Base-by-base conservation (phyloP, 225 moss, liverwort and hornwort species). In the Bryum argenteum region DNA sequence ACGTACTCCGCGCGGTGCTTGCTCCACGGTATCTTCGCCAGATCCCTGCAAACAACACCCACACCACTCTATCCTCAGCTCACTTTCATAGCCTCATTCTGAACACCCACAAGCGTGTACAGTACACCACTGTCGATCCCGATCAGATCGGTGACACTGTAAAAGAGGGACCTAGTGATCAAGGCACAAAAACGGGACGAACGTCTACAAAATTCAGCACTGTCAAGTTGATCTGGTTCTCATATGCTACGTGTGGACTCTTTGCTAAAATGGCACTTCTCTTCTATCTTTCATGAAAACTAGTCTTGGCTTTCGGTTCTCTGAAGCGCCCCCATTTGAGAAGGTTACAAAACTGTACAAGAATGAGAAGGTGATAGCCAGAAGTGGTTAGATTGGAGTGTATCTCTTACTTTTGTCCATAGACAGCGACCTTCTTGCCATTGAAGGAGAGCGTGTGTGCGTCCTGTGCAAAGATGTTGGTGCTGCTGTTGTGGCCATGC, bases 391-490 rank as follows among this genome's bases (percentile, higher is more conserved):
- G 45, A 47, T 48, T 8, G 22, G 37, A n/a, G 5, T 62, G 54
- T 0, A 6, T 42, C 2, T 6, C 75, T 70, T 78, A 88, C 88
- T 82, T 85, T n/a, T 80, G 77, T 21, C 79, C 82, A 15, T 82
- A 82, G 2, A 88, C 75, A n/a, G 80, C 75, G 8, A 88, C 88
- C 33, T 80, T 79, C 66, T 85, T 80, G 54, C 75, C 88, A 23
- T 75, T 73, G 68, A 85, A 82, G 33, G 75, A 76, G 0, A 98
- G 81, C 9, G 92, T 94, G 60, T 94, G 69, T 15, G 75, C 79
- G 58, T 96, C 96, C 20, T 93, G 54, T 3, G 89, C 91, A n/a
- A 87, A 82, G 24, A 98, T 81, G 28, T 91, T 87, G 9, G 85
- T 82, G 33, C 79, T 86, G 33, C 78, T 57, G 50, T 83, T 73